Conservation (phyloP, 2,329 filamentous ascomycete species). For the Biscogniauxia sp. region DNA sequence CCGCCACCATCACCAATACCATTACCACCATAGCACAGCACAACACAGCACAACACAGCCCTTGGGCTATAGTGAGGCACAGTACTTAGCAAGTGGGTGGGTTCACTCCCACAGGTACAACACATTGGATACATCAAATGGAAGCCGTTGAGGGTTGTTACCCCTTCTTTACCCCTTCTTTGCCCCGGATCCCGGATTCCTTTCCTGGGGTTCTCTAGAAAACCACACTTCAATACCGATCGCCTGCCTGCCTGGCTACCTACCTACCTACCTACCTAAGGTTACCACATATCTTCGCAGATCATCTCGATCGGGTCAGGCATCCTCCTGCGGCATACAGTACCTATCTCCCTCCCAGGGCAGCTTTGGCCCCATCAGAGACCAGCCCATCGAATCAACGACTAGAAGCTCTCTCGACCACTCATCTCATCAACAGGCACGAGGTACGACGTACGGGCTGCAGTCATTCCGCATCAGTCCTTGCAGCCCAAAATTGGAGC, state of each 20-base stretch:
- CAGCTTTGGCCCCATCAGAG: neutral
- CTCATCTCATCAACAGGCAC: slow-evolving; percentile 22
- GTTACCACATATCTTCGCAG: neutral
- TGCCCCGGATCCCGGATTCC: neutral
- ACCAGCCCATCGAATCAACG: neutral
- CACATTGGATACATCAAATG: no score
- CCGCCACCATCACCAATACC: no score
- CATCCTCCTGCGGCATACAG: neutral
- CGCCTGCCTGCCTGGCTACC: neutral
- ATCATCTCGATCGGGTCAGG: neutral
- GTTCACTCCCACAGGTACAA: no score
- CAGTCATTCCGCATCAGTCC: slow-evolving; percentile 20
- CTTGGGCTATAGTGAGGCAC: neutral
- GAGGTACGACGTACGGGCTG: slow-evolving; percentile 24
- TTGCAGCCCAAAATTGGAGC: slow-evolving; percentile 30
- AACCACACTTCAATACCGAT: neutral
- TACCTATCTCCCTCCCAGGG: neutral
- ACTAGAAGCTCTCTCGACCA: slow-evolving; percentile 11
- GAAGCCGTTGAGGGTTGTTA: neutral
- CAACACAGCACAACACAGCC: neutral
- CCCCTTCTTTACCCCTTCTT: neutral
- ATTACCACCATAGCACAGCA: no score
- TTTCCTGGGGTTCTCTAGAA: neutral
- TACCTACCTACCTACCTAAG: neutral
- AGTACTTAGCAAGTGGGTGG: neutral